Percentiles rank a stretch among this genome's conserved stretches.
Evolutionary conservation across 2,329 filamentous ascomycete species (phyloP).

Genomic region (Botrytis pseudocinerea): DNA sequence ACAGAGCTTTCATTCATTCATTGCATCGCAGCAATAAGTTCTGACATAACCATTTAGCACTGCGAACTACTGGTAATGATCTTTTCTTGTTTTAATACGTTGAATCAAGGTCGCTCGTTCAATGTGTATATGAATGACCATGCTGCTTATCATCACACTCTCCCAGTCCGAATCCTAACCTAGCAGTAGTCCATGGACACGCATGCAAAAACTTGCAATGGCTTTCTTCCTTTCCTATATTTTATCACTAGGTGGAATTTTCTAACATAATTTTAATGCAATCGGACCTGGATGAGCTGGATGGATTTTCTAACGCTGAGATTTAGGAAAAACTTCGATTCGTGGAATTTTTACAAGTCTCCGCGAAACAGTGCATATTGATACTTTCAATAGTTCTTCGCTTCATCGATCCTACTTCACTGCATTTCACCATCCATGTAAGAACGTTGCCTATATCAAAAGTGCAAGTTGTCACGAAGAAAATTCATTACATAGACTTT

Average conservation of each 20-base stretch:
- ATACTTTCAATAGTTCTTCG: background rate
- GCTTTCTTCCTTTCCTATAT: background rate
- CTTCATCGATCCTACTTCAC: background rate
- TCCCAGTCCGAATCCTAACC: background rate
- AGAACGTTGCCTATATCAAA: background rate
- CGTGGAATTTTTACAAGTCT: background rate
- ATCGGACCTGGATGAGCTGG: background rate
- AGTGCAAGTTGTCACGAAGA: background rate
- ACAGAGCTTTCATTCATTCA: background rate
- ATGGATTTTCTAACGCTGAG: background rate
- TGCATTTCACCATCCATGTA: background rate
- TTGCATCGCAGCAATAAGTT: background rate
- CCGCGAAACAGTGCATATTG: background rate
- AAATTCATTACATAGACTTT: background rate
- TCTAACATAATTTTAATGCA: background rate
- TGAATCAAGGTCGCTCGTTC: background rate
- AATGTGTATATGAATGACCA: background rate
- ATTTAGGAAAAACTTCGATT: background rate
- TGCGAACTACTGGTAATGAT: background rate
- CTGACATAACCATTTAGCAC: background rate
- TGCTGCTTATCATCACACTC: background rate
- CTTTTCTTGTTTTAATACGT: background rate
- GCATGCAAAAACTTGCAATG: background rate
- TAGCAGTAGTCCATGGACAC: background rate
- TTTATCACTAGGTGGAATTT: background rate